Evolutionary conservation across 345 rosid genomes (phyloP).

Genomic region (Eutrema japonicum): DNA sequence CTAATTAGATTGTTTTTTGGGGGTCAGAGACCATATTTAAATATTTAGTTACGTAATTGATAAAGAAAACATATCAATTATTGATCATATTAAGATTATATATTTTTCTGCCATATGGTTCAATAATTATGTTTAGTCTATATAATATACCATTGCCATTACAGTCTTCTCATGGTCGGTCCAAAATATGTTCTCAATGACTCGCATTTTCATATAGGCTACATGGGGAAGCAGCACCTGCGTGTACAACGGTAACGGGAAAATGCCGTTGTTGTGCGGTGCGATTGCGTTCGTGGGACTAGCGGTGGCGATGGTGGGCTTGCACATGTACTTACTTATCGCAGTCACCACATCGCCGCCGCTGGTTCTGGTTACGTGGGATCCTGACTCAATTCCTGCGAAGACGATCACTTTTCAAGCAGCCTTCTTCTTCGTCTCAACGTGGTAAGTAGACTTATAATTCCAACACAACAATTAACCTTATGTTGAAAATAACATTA

Average conservation of each 20-base stretch:
- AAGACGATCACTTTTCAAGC: constrained; percentile 68
- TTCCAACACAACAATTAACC: not conserved
- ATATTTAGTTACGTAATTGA: not conserved
- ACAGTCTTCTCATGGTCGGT: not conserved
- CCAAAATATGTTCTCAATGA: not conserved
- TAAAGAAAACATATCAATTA: not conserved
- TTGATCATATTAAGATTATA: not conserved
- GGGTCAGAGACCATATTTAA: not conserved
- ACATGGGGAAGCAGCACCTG: constrained; percentile 60
- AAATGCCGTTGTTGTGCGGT: constrained; percentile 67
- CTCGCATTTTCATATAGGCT: constrained; percentile 49
- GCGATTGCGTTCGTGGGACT: constrained; percentile 63
- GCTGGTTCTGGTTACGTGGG: constrained; percentile 53
- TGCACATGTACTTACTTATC: constrained; percentile 66
- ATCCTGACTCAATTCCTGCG: constrained; percentile 48
- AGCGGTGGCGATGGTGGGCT: constrained; percentile 69
- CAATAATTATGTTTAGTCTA: not conserved
- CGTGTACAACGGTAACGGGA: constrained; percentile 72
- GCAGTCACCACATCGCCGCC: constrained; percentile 72
- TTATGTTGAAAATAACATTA: not conserved
- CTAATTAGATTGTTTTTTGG: not conserved
- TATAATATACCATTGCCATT: not conserved
- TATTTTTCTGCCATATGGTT: not conserved
- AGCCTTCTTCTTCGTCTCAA: constrained; percentile 71
- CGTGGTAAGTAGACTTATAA: constrained; percentile 56